Conservation (phyloP, 495 filamentous ascomycete species). For the Thermothielavioides terrestris region DNA sequence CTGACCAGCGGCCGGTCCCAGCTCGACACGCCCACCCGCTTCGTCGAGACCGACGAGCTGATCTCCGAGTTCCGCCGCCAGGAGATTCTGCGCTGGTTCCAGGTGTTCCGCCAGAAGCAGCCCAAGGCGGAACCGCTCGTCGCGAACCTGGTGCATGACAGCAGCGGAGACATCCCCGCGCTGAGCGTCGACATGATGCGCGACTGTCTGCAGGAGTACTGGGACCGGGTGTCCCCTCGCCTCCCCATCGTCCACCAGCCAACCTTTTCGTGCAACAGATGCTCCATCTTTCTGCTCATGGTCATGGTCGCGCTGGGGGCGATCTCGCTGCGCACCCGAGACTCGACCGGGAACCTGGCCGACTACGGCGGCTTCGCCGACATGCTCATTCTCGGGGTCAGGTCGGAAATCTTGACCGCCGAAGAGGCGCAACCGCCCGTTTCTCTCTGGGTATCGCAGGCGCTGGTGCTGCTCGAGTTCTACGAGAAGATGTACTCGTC, state of each 20-base stretch:
- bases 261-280: conserved; percentile 78
- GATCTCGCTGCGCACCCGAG: conserved; percentile 70
- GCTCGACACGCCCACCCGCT: conserved; percentile 65
- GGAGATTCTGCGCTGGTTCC: conserved; percentile 68
- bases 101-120: conserved; percentile 66
- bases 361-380: conserved; percentile 69
- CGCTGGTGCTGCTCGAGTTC: conserved; percentile 77
- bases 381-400: conserved; percentile 73
- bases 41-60: conserved; percentile 63
- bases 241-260: conserved; percentile 89
- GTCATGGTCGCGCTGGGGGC: conserved; percentile 88
- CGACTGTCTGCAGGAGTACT: conserved; percentile 85
- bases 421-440: conserved; percentile 82
- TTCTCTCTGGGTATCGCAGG: conserved; percentile 90
- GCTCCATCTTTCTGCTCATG: conserved; percentile 70
- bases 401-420: conserved; percentile 81
- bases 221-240: conserved; percentile 87
- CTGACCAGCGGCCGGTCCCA: conserved; percentile 54
- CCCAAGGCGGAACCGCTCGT: conserved; percentile 62
- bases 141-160: conserved; percentile 61
- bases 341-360: conserved; percentile 58
- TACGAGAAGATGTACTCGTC: conserved; percentile 97
- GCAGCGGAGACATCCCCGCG: conserved; percentile 58
- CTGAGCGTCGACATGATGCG: conserved; percentile 83
- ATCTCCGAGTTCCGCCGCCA: conserved; percentile 78